Percentiles rank a stretch among this genome's conserved stretches.
Conservation (phyloP, 306 rosid species). For the Fragaria nilgerrensis region DNA sequence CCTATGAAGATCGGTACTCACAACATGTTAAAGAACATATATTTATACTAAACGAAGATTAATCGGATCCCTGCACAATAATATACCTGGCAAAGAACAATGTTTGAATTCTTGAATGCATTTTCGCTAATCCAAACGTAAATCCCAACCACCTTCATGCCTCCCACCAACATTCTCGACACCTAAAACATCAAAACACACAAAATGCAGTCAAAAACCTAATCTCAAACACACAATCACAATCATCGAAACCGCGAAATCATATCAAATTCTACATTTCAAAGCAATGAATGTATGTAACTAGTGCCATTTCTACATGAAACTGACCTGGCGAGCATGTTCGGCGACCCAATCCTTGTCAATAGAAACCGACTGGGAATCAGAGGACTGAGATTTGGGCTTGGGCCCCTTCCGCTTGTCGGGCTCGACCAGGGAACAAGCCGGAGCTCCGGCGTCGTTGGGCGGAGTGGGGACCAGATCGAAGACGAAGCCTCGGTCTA, state of each 20-base stretch:
- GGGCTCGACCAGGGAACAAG: slow-evolving; percentile 52
- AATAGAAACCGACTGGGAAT: slow-evolving; percentile 57
- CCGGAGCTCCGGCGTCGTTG: slow-evolving; percentile 63
- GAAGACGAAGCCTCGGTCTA: slow-evolving; percentile 76
- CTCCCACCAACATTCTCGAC: slow-evolving; percentile 80
- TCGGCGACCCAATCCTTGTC: slow-evolving; percentile 89
- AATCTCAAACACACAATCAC: not conserved
- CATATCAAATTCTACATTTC: not conserved
- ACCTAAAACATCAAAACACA: slow-evolving; percentile 36
- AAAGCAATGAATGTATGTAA: too few relatives aligned
- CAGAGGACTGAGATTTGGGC: slow-evolving; percentile 49
- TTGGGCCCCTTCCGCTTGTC: slow-evolving; percentile 64
- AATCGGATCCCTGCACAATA: not conserved
- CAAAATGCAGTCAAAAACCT: not conserved
- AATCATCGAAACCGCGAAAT: slow-evolving; percentile 6
- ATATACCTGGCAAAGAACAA: slow-evolving; percentile 66
- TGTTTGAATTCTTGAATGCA: slow-evolving; percentile 77
- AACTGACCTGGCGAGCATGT: slow-evolving; percentile 82
- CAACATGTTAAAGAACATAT: not conserved
- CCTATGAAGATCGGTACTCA: not conserved
- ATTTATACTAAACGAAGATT: not conserved
- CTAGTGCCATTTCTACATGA: too few relatives aligned
- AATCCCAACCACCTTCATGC: slow-evolving; percentile 75
- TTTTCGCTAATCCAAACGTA: slow-evolving; percentile 66
- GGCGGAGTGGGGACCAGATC: slow-evolving; percentile 77